Base-by-base conservation (phyloP, 2,329 filamentous ascomycete species). In the Talaromyces sp. region DNA sequence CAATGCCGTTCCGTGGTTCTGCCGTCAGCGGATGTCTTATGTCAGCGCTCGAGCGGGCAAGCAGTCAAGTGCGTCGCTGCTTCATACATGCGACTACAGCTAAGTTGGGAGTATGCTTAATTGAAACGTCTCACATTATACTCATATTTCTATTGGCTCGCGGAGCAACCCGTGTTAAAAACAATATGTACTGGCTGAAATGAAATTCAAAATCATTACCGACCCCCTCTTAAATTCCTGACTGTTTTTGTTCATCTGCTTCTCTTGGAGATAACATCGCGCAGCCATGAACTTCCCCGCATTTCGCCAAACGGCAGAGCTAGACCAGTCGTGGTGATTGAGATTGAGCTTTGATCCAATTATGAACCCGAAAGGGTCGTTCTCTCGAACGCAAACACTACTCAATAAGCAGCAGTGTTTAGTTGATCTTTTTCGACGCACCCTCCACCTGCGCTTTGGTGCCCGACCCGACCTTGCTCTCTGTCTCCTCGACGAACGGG, bases 401-500 rank as follows among this genome's bases (percentile, higher is more conserved):
- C 36, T 7, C n/a, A 27, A n/a, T 24, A 9, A 13, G 7, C 7
- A 20, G 22, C 13, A 33, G 11, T 11, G 20, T 41, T 35, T 37
- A 30, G 60, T 43, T 54, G 35, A 56, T 61, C 56, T 71, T 71
- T 58, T 71, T 71, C 16, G 56, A 55, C 36, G 56, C 49, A 20
- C 39, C 49, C 37, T 65, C 56, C 5, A 55, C 53, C 17, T 52
- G 47, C 36, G 58, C 60, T 56, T 71, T 70, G 49, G 65, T 64
- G 3, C 61, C 57, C 40, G 58, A 46, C 9, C 71, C 63, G 14
- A 49, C 48, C 52, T 64, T 64, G 55, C 33, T 40, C 43, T 63
- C 60, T 17, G 58, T 58, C 40, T 67, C 71, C 51, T 79, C 77
- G 32, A 77, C 69, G 55, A 80, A 80, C 0, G 84, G 84, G 65